Percentiles rank a stretch among this genome's conserved stretches.
These are phyloP conservation scores for Globisporangium takayamanum DNA, from an alignment of 352 stramenopile genomes.

Conservation along the genomic window DNA sequence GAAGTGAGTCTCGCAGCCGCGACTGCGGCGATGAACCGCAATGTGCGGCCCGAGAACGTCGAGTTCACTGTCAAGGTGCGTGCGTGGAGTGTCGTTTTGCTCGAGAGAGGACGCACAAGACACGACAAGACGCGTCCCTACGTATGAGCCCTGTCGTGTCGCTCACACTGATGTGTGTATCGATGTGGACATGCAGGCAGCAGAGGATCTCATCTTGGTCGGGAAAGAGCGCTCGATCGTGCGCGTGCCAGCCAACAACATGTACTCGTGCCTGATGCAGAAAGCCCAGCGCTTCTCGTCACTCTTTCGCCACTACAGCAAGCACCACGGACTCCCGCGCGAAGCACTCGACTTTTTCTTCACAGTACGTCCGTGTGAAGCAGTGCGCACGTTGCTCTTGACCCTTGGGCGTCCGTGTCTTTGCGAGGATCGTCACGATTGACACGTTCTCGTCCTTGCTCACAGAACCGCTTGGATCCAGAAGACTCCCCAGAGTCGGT, in stretches of 20 bases:
- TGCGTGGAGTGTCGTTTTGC: constrained; percentile 23
- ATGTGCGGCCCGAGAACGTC: constrained; percentile 88
- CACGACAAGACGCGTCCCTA: constrained; percentile 15
- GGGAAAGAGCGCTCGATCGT: constrained; percentile 81
- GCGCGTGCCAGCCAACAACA: constrained; percentile 80
- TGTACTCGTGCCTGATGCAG: constrained; percentile 96
- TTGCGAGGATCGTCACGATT: neutral
- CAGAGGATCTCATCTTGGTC: constrained; percentile 67
- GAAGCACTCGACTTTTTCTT: constrained; percentile 98
- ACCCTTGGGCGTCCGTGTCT: neutral
- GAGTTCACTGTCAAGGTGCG: constrained; percentile 94
- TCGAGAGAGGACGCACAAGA: neutral
- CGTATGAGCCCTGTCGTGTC: neutral
- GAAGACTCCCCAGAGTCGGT: constrained; percentile 83
- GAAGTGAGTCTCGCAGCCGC: constrained; percentile 12
- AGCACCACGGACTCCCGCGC: constrained; percentile 96
- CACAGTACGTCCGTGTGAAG: constrained; percentile 40
- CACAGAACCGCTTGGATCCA: constrained; percentile 67
- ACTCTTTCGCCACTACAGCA: constrained; percentile 98
- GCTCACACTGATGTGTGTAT: constrained; percentile 1
- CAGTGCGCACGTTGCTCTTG: neutral
- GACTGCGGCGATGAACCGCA: constrained; percentile 52
- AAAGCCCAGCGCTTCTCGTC: constrained; percentile 97
- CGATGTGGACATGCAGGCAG: constrained; percentile 29
- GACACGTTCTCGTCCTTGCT: neutral